phyloP scores from a whole-genome alignment of 2,329 filamentous ascomycete species.

The Claviceps sorghi region DNA sequence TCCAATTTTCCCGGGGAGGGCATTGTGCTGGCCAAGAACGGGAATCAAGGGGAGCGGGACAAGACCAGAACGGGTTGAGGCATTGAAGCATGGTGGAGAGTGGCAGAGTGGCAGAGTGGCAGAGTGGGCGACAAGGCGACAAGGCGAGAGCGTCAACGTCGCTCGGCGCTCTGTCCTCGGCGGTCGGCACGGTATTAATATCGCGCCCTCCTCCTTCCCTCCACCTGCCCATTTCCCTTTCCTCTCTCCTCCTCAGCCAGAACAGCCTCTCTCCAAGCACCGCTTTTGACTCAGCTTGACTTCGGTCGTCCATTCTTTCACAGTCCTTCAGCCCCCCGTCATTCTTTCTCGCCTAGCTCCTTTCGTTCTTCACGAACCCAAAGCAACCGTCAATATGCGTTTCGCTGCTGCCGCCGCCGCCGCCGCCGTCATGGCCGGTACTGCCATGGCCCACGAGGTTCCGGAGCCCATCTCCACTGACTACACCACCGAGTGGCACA shows the following conservation, averaged over 20 bases:
- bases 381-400: slow-evolving; percentile 42
- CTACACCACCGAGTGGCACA: slow-evolving; percentile 43
- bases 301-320: slow-evolving; percentile 45
- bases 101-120: not conserved
- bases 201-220: slow-evolving; percentile 21
- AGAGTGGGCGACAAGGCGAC: not conserved
- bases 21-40: not conserved
- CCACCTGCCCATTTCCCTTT: slow-evolving; percentile 12
- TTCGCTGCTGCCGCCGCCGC: slow-evolving; percentile 31
- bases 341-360: not conserved
- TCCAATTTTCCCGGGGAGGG: not conserved
- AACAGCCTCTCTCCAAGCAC: slow-evolving; percentile 25
- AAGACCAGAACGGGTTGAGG: not conserved
- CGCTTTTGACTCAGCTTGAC: slow-evolving; percentile 31
- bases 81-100: not conserved
- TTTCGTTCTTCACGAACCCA: slow-evolving; percentile 18
- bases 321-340: slow-evolving; percentile 17
- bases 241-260: slow-evolving; percentile 25
- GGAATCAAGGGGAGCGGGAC: not conserved
- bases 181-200: slow-evolving; percentile 29
- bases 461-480: slow-evolving; percentile 24
- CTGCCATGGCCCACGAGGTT: slow-evolving; percentile 14
- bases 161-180: not conserved
- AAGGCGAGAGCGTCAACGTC: no score
- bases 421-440: slow-evolving; percentile 24